Conservation (phyloP, 2,329 filamentous ascomycete species). For the Trichophyton verrucosum region DNA sequence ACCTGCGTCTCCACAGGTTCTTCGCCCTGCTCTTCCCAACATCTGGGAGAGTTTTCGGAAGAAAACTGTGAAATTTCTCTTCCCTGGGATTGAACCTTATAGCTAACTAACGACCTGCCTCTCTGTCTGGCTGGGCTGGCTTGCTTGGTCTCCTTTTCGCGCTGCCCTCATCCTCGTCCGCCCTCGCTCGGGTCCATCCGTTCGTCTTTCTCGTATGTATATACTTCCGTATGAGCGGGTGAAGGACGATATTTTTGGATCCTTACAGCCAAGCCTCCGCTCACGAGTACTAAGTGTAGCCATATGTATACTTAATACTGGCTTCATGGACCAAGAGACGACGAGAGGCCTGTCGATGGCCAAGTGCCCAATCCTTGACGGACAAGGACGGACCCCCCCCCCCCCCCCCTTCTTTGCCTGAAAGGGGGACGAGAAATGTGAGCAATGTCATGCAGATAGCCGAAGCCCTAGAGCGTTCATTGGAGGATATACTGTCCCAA, state of each 20-base stretch:
- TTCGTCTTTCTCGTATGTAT: not conserved
- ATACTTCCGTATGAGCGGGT: not conserved
- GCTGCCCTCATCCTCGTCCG: not conserved
- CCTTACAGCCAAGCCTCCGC: not conserved
- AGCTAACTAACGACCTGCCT: not conserved
- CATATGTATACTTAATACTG: not conserved
- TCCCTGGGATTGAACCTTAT: conserved; percentile 1
- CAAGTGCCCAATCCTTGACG: not conserved
- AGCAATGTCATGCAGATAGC: conserved; percentile 6
- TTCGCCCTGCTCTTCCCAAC: not conserved
- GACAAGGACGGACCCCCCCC: not conserved
- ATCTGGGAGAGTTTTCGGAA: conserved; percentile 2
- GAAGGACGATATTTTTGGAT: not conserved
- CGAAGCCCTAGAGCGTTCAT: not conserved
- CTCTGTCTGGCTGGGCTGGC: not conserved
- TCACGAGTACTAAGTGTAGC: not conserved
- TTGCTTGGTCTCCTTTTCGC: too few species aligned
- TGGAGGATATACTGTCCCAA: conserved; percentile 1
- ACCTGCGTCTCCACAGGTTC: not conserved
- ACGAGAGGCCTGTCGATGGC: not conserved
- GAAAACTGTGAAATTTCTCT: not conserved
- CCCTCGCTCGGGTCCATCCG: not conserved
- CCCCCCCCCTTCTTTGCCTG: not conserved
- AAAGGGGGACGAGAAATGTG: not conserved
- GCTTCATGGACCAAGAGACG: not conserved